Conservation (phyloP, 345 rosid genomes). For the Eucalyptus urophylla region DNA sequence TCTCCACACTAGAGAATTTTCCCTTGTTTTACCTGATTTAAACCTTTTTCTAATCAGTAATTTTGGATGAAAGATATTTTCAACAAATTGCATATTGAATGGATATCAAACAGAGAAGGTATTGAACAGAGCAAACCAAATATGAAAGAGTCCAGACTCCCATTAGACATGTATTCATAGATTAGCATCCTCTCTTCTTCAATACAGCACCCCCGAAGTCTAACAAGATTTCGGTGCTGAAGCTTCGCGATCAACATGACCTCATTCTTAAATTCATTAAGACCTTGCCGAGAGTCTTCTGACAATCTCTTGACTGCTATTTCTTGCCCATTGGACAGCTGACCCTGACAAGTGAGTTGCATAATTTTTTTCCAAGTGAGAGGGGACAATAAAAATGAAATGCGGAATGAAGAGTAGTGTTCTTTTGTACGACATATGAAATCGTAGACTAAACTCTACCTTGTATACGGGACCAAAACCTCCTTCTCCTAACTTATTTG, state of each 20-base stretch:
- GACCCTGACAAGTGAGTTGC: not conserved
- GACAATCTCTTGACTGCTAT: not conserved
- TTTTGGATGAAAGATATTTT: not conserved
- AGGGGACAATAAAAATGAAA: too few species aligned
- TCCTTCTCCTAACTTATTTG: too few species aligned
- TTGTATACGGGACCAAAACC: too few species aligned
- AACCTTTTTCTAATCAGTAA: not conserved
- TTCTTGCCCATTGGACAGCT: not conserved
- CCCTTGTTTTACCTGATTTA: not conserved
- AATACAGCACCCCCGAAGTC: not conserved
- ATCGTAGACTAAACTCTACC: too few species aligned
- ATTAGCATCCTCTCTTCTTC: too few species aligned
- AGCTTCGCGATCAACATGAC: not conserved
- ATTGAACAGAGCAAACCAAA: not conserved
- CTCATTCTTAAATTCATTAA: not conserved
- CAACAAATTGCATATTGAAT: not conserved
- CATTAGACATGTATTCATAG: not conserved
- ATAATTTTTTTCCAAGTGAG: not conserved
- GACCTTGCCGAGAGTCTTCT: not conserved
- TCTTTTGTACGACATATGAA: too few species aligned
- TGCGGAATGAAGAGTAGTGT: too few species aligned
- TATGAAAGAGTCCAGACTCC: not conserved
- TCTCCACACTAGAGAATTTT: constrained; percentile 7
- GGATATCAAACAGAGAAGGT: not conserved
- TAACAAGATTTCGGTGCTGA: constrained; percentile 7